Evolutionary conservation across 1,139 yeast genomes (phyloP).

Genomic region (Geotrichum bryndzae): DNA sequence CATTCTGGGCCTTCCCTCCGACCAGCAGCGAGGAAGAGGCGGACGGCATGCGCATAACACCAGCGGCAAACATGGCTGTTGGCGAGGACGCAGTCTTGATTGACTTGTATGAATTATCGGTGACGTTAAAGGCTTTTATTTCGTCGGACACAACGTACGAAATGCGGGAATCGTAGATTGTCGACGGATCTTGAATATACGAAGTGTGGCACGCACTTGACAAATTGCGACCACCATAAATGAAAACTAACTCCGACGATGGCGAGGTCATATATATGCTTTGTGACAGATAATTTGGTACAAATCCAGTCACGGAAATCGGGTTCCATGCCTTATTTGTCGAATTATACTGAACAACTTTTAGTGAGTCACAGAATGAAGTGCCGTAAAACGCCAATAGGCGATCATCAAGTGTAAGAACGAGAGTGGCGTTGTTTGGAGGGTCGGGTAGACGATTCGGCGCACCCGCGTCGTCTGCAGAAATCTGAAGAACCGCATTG

Average conservation of each 20-base stretch:
- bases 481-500: constrained; percentile 19
- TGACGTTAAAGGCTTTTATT: constrained; percentile 37
- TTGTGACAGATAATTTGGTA: constrained; percentile 22
- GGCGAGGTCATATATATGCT: constrained; percentile 41
- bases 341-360: constrained; percentile 20
- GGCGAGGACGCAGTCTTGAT: constrained; percentile 41
- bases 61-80: constrained; percentile 46
- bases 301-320: constrained; percentile 15
- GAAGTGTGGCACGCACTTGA: constrained; percentile 6
- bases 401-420: constrained; percentile 13
- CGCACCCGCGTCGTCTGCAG: constrained; percentile 12
- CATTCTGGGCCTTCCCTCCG: constrained; percentile 50
- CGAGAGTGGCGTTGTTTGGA: constrained; percentile 22
- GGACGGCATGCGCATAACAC: constrained; percentile 23
- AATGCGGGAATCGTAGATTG: constrained; percentile 23
- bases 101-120: constrained; percentile 26
- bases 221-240: constrained; percentile 43
- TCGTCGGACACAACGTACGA: constrained; percentile 35
- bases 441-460: constrained; percentile 19
- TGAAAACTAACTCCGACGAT: constrained; percentile 38
- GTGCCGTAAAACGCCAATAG: constrained; percentile 22
- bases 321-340: constrained; percentile 21
- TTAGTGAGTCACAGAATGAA: constrained; percentile 18
- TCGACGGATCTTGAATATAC: constrained; percentile 14
- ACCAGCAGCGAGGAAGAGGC: constrained; percentile 34